Evolutionary conservation across 169 alveolate genomes (phyloP).

Genomic region (Plasmodium coatneyi): DNA sequence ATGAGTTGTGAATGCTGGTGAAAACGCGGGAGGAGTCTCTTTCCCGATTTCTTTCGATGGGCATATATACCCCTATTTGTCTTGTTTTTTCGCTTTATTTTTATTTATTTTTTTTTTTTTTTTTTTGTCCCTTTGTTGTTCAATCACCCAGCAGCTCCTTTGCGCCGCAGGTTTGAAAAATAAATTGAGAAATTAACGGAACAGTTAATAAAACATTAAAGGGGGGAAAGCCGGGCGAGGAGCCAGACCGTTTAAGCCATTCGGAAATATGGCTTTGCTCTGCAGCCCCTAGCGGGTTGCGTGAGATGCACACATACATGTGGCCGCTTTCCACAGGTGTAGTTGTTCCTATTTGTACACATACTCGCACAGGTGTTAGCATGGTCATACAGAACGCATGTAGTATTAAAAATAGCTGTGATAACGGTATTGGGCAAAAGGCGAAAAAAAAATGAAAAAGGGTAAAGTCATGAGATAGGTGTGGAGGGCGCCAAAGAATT

Average conservation of each 20-base stretch:
- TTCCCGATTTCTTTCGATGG: neutral
- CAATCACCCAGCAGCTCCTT: constrained; percentile 6
- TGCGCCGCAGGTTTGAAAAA: neutral
- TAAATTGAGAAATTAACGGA: neutral
- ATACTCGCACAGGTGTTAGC: neutral
- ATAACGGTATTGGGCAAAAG: neutral
- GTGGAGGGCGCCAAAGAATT: neutral
- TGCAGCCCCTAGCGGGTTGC: neutral
- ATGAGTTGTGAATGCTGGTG: neutral
- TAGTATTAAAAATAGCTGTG: neutral
- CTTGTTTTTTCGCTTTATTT: neutral
- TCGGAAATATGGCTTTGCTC: neutral
- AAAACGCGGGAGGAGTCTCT: neutral
- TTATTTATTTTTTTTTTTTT: neutral
- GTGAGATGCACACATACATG: constrained; percentile 31
- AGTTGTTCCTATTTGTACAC: neutral
- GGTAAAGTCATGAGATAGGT: neutral
- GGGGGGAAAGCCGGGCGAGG: neutral
- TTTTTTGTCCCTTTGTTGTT: neutral
- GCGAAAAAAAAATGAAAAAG: constrained; percentile 15
- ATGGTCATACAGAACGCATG: neutral
- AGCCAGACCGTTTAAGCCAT: neutral
- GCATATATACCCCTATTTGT: neutral
- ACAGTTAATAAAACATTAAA: constrained; percentile 1
- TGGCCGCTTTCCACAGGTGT: neutral